Percentiles rank a stretch among this genome's conserved stretches.
Evolutionary conservation across 164 flowering plant species (phyloP).

Genomic region (Liriodendron chinense): DNA sequence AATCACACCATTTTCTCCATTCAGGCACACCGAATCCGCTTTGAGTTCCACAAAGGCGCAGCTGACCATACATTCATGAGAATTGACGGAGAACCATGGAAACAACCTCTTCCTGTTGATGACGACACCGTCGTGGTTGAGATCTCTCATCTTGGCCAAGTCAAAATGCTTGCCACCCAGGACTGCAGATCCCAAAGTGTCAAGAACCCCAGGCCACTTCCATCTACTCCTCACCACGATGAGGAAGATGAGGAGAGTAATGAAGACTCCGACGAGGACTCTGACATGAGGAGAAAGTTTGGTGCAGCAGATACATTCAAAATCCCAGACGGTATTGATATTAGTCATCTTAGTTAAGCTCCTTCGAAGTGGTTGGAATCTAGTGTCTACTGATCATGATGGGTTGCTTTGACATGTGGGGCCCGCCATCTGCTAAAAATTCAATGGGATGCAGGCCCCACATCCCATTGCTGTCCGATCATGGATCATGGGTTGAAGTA

Average conservation of each 20-base stretch:
- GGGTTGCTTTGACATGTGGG: not conserved
- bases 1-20: not conserved
- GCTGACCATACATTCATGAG: slow-evolving; percentile 85
- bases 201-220: slow-evolving; percentile 34
- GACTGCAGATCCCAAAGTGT: slow-evolving; percentile 54
- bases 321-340: slow-evolving; percentile 67
- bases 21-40: slow-evolving; percentile 70
- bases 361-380: not conserved
- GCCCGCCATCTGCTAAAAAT: not conserved
- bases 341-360: slow-evolving; percentile 57
- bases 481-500: not conserved
- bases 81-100: slow-evolving; percentile 97
- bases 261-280: slow-evolving; percentile 32
- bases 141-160: slow-evolving; percentile 77
- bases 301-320: slow-evolving; percentile 95
- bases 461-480: not conserved
- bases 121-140: slow-evolving; percentile 79
- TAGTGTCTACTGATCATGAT: not conserved
- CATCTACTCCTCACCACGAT: slow-evolving; percentile 19
- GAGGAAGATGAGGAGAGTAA: slow-evolving; percentile 39
- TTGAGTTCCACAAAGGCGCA: slow-evolving; percentile 80
- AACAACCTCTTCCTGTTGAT: slow-evolving; percentile 75
- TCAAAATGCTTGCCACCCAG: slow-evolving; percentile 76
- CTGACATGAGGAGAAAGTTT: slow-evolving; percentile 63
- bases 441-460: not conserved